Percentiles rank a stretch among this genome's conserved stretches.
Conservation (phyloP, 2,329 filamentous ascomycete species). For the Graphium sp. region DNA sequence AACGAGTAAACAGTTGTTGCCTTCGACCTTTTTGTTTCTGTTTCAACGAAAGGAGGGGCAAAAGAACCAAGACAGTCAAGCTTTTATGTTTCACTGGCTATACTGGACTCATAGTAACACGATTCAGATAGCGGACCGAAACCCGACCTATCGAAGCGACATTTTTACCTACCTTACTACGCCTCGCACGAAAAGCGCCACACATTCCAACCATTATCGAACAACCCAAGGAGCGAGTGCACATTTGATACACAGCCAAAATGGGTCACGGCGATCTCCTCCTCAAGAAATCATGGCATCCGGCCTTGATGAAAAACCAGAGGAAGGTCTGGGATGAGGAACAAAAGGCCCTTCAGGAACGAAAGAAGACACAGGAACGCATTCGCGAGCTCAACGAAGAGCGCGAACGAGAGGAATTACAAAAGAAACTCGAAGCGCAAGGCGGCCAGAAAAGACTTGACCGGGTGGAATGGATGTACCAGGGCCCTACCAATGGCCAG, state of each 20-base stretch:
- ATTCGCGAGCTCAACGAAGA: conserved; percentile 91
- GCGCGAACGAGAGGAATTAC: conserved; percentile 78
- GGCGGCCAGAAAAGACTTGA: conserved; percentile 67
- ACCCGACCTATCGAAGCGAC: too few relatives aligned
- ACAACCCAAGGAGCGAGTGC: too few relatives aligned
- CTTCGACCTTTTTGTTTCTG: conserved; percentile 1
- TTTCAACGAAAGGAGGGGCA: background rate
- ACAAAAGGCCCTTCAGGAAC: conserved; percentile 81
- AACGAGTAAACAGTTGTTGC: too few relatives aligned
- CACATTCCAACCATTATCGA: too few relatives aligned
- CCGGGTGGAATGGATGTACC: conserved; percentile 97
- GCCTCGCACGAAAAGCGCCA: too few relatives aligned
- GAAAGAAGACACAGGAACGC: conserved; percentile 83
- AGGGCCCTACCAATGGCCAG: conserved; percentile 64
- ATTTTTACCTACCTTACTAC: too few relatives aligned
- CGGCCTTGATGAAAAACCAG: conserved; percentile 79
- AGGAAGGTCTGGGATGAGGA: conserved; percentile 81
- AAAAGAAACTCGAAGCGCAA: conserved; percentile 74
- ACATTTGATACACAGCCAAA: too few relatives aligned
- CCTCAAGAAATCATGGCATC: conserved; percentile 90
- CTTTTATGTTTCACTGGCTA: too few relatives aligned
- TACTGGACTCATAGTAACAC: too few relatives aligned
- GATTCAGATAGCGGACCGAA: too few relatives aligned
- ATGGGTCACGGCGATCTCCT: conserved; percentile 96
- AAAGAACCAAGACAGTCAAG: too few relatives aligned